A percentile compares a stretch with the other conserved stretches of the same genome.
Evolutionary conservation across 805 yeast genomes (phyloP).

Genomic region (Starmera caribaea): DNA sequence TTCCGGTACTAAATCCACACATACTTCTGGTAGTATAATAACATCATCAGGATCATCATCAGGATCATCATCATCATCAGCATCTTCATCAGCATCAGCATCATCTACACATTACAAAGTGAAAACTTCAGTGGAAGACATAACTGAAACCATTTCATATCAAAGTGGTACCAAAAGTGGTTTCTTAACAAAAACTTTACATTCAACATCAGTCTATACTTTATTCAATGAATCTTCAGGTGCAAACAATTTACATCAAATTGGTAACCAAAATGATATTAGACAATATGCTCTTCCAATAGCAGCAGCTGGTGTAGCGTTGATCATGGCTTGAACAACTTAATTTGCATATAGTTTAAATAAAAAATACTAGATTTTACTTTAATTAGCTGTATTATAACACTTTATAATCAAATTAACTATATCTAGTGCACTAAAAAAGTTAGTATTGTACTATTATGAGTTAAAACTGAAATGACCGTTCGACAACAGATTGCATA

Average conservation of each 20-base stretch:
- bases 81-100: neutral
- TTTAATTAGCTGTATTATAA: no score
- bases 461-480: no score
- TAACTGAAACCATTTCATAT: neutral
- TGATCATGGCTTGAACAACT: neutral
- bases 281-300: neutral
- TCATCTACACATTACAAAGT: neutral
- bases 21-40: neutral
- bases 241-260: neutral
- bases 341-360: no score
- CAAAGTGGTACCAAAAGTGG: neutral
- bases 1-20: neutral
- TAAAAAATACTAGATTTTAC: no score
- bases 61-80: neutral
- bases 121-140: neutral
- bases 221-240: neutral
- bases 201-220: neutral
- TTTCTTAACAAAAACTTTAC: neutral
- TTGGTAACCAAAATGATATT: neutral
- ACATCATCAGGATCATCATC: neutral
- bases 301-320: slow-evolving; percentile 1
- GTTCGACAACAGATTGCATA: no score
- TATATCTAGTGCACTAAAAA: no score
- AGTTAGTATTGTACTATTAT: no score
- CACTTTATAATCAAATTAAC: no score